These are phyloP conservation scores for Aurifilum marmelostoma DNA, from an alignment of 2,329 filamentous ascomycete species.

Conservation along the genomic window DNA sequence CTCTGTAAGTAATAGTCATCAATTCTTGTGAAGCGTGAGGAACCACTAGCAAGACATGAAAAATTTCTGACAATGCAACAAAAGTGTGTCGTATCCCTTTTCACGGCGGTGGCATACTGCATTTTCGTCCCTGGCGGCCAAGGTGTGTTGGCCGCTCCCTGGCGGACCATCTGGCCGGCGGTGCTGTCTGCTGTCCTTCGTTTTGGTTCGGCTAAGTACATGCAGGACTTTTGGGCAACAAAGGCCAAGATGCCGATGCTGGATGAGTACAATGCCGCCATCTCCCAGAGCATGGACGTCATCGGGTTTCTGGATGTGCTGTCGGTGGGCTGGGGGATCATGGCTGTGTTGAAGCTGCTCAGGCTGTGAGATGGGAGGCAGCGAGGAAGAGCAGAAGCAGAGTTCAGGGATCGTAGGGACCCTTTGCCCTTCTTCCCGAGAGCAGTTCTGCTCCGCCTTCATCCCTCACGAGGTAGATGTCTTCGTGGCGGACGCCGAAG, in stretches of 20 bases:
- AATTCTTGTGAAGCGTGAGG: background rate
- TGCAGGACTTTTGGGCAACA: conserved; percentile 36
- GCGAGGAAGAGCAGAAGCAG: too few relatives aligned
- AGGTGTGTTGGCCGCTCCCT: conserved; percentile 20
- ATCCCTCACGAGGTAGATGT: conserved; percentile 60
- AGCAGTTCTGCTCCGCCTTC: conserved; percentile 57
- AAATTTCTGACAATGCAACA: background rate
- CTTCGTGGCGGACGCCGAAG: conserved; percentile 67
- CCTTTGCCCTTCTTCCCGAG: conserved; percentile 54
- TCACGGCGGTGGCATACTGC: conserved; percentile 23
- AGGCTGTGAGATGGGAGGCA: conserved; percentile 12
- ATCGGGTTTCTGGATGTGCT: conserved; percentile 31
- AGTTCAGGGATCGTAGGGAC: conserved; percentile 54
- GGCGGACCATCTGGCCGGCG: conserved; percentile 30
- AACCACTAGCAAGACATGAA: background rate
- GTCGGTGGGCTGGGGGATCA: conserved; percentile 32
- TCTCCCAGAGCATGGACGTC: conserved; percentile 35
- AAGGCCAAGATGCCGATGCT: conserved; percentile 37
- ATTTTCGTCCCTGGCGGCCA: conserved; percentile 20
- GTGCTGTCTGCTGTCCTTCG: conserved; percentile 30
- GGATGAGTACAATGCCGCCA: conserved; percentile 38
- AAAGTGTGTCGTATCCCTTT: conserved; percentile 26
- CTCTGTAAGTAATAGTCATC: conserved; percentile 32
- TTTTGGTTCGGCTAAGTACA: conserved; percentile 32
- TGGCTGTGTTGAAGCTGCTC: conserved; percentile 33